Conservation (phyloP, 2,329 filamentous ascomycete species). For the Xylariaceae sp. region DNA sequence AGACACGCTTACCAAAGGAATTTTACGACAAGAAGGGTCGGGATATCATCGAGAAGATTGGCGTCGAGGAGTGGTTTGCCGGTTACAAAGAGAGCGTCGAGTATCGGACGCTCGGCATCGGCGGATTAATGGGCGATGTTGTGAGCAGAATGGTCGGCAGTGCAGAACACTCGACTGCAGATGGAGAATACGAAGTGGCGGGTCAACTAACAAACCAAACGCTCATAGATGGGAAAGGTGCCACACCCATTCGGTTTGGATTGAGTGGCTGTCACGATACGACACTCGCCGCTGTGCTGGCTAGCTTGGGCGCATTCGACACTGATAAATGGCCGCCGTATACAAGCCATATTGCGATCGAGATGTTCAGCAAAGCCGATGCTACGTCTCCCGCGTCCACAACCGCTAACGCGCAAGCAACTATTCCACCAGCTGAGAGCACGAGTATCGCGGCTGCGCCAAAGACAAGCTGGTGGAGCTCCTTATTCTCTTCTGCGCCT, state of each 20-base stretch:
- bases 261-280: slow-evolving; percentile 91
- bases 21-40: slow-evolving; percentile 79
- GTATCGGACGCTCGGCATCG: slow-evolving; percentile 87
- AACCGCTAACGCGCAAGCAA: not conserved
- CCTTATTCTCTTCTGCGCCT: slow-evolving; percentile 27
- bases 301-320: slow-evolving; percentile 75
- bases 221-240: slow-evolving; percentile 34
- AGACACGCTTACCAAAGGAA: slow-evolving; percentile 72
- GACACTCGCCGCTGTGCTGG: slow-evolving; percentile 74
- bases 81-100: slow-evolving; percentile 82
- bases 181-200: slow-evolving; percentile 48
- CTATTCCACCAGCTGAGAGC: slow-evolving; percentile 13
- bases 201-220: slow-evolving; percentile 21
- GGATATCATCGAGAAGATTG: slow-evolving; percentile 68
- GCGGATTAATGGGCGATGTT: slow-evolving; percentile 77
- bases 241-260: slow-evolving; percentile 62
- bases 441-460: slow-evolving; percentile 2
- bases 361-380: slow-evolving; percentile 67
- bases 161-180: slow-evolving; percentile 54
- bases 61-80: slow-evolving; percentile 87
- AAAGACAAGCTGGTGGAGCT: slow-evolving; percentile 31
- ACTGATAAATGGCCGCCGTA: slow-evolving; percentile 81
- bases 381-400: slow-evolving; percentile 3
- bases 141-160: slow-evolving; percentile 69
- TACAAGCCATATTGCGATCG: slow-evolving; percentile 85